These are phyloP conservation scores for Pelargonium exstipulatum DNA, from an alignment of 441 rosid species.

Conservation along the genomic window DNA sequence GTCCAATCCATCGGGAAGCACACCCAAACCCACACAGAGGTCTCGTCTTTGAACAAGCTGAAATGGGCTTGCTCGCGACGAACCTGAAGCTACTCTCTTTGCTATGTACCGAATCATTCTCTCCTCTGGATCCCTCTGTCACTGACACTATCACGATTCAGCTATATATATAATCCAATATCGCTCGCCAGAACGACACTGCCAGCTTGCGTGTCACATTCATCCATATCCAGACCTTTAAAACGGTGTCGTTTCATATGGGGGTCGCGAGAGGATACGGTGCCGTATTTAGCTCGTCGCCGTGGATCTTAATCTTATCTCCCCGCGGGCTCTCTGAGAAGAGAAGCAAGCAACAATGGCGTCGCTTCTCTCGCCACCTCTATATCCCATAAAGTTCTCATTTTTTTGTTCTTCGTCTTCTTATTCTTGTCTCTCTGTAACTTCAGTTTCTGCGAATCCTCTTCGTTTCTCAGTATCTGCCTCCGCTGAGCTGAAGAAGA, in stretches of 20 bases:
- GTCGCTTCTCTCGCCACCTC: slow-evolving; percentile 23
- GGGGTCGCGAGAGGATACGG: no score
- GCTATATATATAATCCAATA: neutral
- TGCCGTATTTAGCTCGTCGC: no score
- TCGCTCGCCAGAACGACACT: neutral
- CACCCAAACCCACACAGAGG: neutral
- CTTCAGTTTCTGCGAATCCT: slow-evolving; percentile 14
- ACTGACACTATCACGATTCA: neutral
- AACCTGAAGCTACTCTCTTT: neutral
- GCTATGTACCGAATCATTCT: neutral
- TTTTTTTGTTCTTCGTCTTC: slow-evolving; percentile 13
- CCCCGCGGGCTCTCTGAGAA: neutral
- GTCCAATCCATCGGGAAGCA: slow-evolving; percentile 1
- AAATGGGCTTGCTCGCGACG: neutral
- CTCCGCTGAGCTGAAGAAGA: slow-evolving; percentile 21
- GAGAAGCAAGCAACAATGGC: slow-evolving; percentile 31
- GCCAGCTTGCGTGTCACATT: neutral
- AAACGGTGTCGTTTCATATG: neutral
- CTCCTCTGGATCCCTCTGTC: neutral
- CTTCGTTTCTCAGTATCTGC: slow-evolving; percentile 29
- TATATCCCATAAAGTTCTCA: slow-evolving; percentile 20
- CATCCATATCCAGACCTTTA: neutral
- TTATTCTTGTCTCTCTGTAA: neutral
- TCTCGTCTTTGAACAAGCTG: slow-evolving; percentile 1
- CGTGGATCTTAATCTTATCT: neutral